These are phyloP conservation scores for Castanospermum australe DNA, from an alignment of 306 rosid species.

Conservation along the genomic window DNA sequence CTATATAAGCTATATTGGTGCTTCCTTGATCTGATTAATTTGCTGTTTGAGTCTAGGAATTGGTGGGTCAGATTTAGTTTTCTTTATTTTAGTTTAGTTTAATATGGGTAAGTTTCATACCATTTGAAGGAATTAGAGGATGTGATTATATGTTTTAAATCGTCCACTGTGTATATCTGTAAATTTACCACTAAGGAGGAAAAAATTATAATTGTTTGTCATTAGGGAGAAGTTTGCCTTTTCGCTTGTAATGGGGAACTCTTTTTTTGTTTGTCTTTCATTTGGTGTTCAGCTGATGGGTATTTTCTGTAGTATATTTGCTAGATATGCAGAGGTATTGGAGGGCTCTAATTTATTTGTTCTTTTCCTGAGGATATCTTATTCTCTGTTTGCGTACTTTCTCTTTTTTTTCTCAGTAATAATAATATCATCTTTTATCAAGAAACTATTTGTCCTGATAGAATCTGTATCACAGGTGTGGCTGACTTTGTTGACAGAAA, in stretches of 20 bases:
- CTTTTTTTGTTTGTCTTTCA: neutral
- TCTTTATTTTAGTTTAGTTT: neutral
- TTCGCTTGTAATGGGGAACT: neutral
- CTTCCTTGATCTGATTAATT: neutral
- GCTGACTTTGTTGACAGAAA: constrained; percentile 78
- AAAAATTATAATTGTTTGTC: neutral
- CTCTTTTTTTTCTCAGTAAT: neutral
- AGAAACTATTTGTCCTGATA: constrained; percentile 15
- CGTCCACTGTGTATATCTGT: neutral
- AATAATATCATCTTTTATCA: neutral
- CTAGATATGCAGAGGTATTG: neutral
- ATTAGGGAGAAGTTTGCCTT: neutral
- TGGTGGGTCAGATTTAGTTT: neutral
- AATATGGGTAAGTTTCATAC: neutral
- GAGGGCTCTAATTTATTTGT: neutral
- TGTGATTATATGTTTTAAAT: neutral
- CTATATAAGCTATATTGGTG: neutral
- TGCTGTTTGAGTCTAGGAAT: neutral
- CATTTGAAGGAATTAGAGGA: neutral
- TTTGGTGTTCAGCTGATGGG: constrained; percentile 1
- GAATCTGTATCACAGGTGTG: constrained; percentile 51
- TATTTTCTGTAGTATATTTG: neutral
- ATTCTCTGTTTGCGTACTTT: neutral
- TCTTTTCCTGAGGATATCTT: neutral
- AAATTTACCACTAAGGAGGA: neutral